Evolutionary conservation across 192 early-diverging fungal species (phyloP), one percentile per base, ranked within the genome.

Genomic region (Podila minutissima): DNA sequence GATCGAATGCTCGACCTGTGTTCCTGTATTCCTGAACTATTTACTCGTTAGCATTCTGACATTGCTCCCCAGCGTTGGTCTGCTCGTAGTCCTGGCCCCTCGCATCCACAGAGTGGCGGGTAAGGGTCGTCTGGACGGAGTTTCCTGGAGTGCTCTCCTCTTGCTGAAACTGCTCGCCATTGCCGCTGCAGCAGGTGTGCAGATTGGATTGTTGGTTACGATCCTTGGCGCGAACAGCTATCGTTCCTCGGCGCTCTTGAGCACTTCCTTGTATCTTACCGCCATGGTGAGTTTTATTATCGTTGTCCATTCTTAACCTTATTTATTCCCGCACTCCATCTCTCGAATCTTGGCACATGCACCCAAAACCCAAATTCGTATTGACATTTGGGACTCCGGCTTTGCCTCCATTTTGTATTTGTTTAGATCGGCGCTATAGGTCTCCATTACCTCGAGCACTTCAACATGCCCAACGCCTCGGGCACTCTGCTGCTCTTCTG

Each of bases 401-500:
- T 22, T 17, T 41, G 33, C 22, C 22, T 24, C 20, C 62, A 64
- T 37, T 28, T 32, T 41, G 5, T 24, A 9, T 53, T 59, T 53
- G 7, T 53, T 59, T 53, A 79, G 75, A 24, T 38, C 8, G 59
- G 50, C 5, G 66, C 76, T 6, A 46, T 33, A 0, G 19, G 63
- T 2, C 31, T 81, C 35, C 76, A 81, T 28, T 72, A 65, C 70
- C 68, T 64, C 41, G 76, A 81, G 48, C 57, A 68, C 57, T 81
- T 72, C 71, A 81, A 81, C 50, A 73, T 81, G 71, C 37, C 61
- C 31, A 81, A 81, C 15, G 38, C 86, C 15, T 87, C 89, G 7
- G 71, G 83, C 0, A 33, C 67, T 17, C 84, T 93, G 12, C 73
- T 91, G 2, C 71, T 92, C 49, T 89, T 86, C 59, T 90, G 88